Conservation (phyloP, 768 basidiomycete genomes). For the Agrocybe chaxingu region DNA sequence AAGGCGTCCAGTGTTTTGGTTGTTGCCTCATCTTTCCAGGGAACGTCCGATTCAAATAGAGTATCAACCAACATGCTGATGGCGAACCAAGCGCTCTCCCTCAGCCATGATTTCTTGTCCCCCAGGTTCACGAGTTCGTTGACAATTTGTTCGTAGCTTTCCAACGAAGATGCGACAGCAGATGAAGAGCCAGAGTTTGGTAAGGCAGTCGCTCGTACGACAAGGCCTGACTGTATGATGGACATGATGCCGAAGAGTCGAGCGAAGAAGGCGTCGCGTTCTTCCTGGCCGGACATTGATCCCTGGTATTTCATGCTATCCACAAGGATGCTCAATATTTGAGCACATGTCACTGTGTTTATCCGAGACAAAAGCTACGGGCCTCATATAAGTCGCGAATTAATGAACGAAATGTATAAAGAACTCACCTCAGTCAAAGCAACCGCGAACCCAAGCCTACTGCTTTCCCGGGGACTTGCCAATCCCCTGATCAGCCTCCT, state of each 20-base stretch:
- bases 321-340: conserved; percentile 73
- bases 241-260: conserved; percentile 87
- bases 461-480: conserved; percentile 90
- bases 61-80: conserved; percentile 62
- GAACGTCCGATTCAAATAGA: conserved; percentile 51
- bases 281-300: conserved; percentile 86
- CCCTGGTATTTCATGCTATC: conserved; percentile 69
- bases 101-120: conserved; percentile 84
- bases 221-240: conserved; percentile 80
- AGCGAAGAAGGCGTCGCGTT: conserved; percentile 89
- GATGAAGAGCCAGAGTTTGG: conserved; percentile 51
- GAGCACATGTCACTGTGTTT: conserved; percentile 71
- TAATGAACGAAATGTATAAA: neutral
- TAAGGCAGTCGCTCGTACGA: conserved; percentile 60
- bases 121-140: conserved; percentile 64
- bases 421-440: conserved; percentile 85
- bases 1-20: conserved; percentile 45
- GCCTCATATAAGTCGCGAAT: conserved; percentile 2
- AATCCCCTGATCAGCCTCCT: conserved; percentile 83
- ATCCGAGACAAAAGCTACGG: conserved; percentile 76
- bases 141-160: conserved; percentile 58
- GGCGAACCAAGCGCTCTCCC: conserved; percentile 89
- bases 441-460: conserved; percentile 92
- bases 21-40: conserved; percentile 72
- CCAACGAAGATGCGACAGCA: conserved; percentile 51